Percentiles rank a stretch among this genome's conserved stretches.
These are phyloP conservation scores for Forsythia suspensa DNA, from an alignment of 257 asterid species.

Conservation along the genomic window DNA sequence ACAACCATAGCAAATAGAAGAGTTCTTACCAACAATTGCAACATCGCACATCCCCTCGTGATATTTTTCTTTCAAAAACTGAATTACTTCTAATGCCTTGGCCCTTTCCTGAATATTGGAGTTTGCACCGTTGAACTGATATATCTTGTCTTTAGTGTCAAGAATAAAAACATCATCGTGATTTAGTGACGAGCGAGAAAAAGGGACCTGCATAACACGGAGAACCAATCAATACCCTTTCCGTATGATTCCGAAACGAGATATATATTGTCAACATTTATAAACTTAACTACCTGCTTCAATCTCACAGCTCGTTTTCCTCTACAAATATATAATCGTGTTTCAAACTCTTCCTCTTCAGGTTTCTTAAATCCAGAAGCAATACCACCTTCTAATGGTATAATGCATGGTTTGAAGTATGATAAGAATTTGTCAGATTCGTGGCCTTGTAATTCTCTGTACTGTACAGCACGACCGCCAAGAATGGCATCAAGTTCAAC, in stretches of 20 bases:
- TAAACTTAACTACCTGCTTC: constrained; percentile 62
- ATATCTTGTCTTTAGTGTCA: constrained; percentile 87
- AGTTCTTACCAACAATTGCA: constrained; percentile 87
- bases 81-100: constrained; percentile 93
- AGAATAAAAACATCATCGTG: constrained; percentile 97
- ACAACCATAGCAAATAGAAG: constrained; percentile 3
- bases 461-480: constrained; percentile 95
- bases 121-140: constrained; percentile 97
- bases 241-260: background rate
- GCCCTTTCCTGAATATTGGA: constrained; percentile 98
- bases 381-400: constrained; percentile 93
- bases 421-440: constrained; percentile 91
- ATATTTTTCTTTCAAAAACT: constrained; percentile 89
- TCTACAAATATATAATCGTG: constrained; percentile 71
- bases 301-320: constrained; percentile 83
- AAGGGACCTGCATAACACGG: constrained; percentile 62
- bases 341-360: constrained; percentile 91
- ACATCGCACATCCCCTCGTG: constrained; percentile 93
- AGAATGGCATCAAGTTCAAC: constrained; percentile 90
- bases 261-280: background rate
- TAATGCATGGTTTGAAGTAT: constrained; percentile 84
- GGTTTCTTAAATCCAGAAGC: constrained; percentile 87
- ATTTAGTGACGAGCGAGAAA: constrained; percentile 90
- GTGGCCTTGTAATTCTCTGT: constrained; percentile 85
- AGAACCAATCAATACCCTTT: constrained; percentile 6